A percentile compares a stretch with the other conserved stretches of the same genome.
Evolutionary conservation across 2,329 filamentous ascomycete species (phyloP).

Genomic region (Berkeleyomyces basicola): DNA sequence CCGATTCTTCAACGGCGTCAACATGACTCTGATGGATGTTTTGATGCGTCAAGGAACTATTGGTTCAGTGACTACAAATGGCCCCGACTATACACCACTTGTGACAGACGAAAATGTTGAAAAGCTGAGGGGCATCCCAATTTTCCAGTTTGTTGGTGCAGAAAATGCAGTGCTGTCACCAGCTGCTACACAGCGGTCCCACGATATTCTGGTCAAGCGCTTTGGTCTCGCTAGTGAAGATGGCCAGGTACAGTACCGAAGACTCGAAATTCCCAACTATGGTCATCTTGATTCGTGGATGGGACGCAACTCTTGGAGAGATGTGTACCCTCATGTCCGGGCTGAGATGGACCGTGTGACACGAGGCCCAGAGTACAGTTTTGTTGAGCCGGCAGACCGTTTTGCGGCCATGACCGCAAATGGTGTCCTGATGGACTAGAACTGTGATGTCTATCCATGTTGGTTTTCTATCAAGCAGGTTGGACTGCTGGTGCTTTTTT

Average conservation of each 20-base stretch:
- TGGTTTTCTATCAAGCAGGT: not conserved
- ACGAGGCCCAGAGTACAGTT: slow-evolving; percentile 26
- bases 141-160: slow-evolving; percentile 37
- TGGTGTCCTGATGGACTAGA: slow-evolving; percentile 25
- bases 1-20: slow-evolving; percentile 45
- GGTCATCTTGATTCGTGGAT: slow-evolving; percentile 48
- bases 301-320: slow-evolving; percentile 40
- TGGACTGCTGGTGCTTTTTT: not conserved
- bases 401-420: slow-evolving; percentile 26
- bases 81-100: slow-evolving; percentile 29
- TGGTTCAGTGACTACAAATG: slow-evolving; percentile 36
- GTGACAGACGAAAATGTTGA: slow-evolving; percentile 33
- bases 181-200: slow-evolving; percentile 35
- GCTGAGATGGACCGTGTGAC: slow-evolving; percentile 38
- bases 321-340: slow-evolving; percentile 40
- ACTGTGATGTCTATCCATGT: not conserved
- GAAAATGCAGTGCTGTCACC: slow-evolving; percentile 41
- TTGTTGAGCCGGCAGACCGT: slow-evolving; percentile 27
- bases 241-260: slow-evolving; percentile 29
- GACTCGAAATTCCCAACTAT: slow-evolving; percentile 38
- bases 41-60: slow-evolving; percentile 39
- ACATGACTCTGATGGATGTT: slow-evolving; percentile 39
- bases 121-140: slow-evolving; percentile 34
- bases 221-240: slow-evolving; percentile 26
- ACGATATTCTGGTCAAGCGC: slow-evolving; percentile 33